A percentile compares a stretch with the other conserved stretches of the same genome.
phyloP scores from a whole-genome alignment of 169 alveolate genomes.

The Plasmodium gonderi region DNA sequence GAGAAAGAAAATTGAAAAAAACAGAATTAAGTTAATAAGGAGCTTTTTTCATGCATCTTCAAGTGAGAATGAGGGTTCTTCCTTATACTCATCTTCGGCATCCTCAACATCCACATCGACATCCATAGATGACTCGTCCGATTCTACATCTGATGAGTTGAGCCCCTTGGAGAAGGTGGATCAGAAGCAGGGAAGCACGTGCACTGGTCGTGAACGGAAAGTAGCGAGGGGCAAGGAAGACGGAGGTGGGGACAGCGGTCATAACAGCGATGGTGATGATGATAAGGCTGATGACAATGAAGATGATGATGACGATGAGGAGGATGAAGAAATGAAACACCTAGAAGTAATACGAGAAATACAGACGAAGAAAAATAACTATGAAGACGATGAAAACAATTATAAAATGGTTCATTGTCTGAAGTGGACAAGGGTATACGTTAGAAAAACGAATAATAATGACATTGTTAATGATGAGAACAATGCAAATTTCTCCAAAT shows the following conservation, averaged over 20 bases:
- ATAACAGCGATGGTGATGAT: not conserved
- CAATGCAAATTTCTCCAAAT: not conserved
- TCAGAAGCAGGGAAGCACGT: not conserved
- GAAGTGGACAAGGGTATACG: conserved; percentile 60
- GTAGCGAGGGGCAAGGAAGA: not conserved
- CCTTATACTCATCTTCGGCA: not conserved
- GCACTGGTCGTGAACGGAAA: not conserved
- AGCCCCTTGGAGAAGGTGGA: not conserved
- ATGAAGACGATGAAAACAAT: conserved; percentile 40
- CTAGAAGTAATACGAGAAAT: conserved; percentile 65
- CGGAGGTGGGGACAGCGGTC: not conserved
- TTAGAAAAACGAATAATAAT: not conserved
- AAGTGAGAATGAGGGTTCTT: conserved; percentile 5
- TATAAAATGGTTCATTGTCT: conserved; percentile 50
- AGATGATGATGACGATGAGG: conserved; percentile 10
- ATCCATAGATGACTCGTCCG: not conserved
- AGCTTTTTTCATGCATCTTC: conserved; percentile 15
- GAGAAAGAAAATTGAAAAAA: not conserved
- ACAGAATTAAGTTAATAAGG: conserved; percentile 23
- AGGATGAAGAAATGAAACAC: conserved; percentile 62
- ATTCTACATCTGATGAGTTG: not conserved
- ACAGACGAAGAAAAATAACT: conserved; percentile 17
- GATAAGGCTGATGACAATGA: no score
- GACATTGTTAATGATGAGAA: not conserved
- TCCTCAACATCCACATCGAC: not conserved